A percentile compares a stretch with the other conserved stretches of the same genome.
These are phyloP conservation scores for Aspergillus olivimuriae DNA, from an alignment of 495 filamentous ascomycete species.

Conservation along the genomic window DNA sequence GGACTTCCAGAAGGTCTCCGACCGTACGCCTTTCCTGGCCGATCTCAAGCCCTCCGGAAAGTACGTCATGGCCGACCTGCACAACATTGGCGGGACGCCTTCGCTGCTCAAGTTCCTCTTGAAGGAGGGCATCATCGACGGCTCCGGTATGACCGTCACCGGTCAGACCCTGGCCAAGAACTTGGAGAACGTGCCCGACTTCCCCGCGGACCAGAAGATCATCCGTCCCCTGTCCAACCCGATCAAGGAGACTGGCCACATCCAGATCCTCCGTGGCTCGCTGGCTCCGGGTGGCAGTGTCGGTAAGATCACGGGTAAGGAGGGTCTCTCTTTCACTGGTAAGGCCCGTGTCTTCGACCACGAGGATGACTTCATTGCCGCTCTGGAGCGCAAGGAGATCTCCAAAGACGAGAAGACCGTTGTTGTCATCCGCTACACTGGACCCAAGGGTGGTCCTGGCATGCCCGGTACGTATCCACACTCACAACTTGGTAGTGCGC, in stretches of 20 bases:
- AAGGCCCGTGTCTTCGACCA: constrained; percentile 83
- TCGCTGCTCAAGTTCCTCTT: constrained; percentile 87
- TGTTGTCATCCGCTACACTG: constrained; percentile 94
- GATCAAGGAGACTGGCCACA: constrained; percentile 91
- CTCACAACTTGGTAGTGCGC: no score
- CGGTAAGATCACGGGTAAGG: constrained; percentile 98
- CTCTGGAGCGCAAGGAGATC: constrained; percentile 74
- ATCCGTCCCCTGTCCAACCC: constrained; percentile 88
- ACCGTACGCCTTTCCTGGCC: constrained; percentile 87
- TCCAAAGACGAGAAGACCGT: constrained; percentile 97
- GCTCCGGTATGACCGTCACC: constrained; percentile 84
- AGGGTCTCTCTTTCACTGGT: constrained; percentile 82
- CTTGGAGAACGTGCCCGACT: constrained; percentile 66
- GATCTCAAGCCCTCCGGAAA: constrained; percentile 97
- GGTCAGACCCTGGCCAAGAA: constrained; percentile 93
- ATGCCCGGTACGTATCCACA: constrained; percentile 65
- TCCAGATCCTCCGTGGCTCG: constrained; percentile 90
- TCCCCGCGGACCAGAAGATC: constrained; percentile 80
- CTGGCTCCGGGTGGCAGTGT: constrained; percentile 89
- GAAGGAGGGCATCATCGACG: constrained; percentile 82
- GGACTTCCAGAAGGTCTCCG: constrained; percentile 92
- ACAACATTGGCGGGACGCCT: constrained; percentile 86
- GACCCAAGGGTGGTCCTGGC: constrained; percentile 89
- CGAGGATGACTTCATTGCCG: constrained; percentile 72
- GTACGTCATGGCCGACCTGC: constrained; percentile 90